Conservation (phyloP, 1,139 yeast species). For the Debaryomycetaceae sp. region DNA sequence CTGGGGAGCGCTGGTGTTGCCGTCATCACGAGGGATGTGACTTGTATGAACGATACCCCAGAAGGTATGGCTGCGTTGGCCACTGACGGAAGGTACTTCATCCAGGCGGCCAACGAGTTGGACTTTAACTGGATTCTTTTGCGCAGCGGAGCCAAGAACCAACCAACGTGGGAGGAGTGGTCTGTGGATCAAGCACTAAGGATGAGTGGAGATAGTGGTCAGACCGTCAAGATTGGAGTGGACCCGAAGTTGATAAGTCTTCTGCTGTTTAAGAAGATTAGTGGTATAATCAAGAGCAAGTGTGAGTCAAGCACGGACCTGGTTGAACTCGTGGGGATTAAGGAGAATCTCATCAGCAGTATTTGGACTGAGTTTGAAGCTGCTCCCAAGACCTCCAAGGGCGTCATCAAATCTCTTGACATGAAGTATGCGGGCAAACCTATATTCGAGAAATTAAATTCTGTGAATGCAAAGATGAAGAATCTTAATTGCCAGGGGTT, state of each 20-base stretch:
- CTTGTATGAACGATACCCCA: constrained; percentile 54
- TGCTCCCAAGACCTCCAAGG: constrained; percentile 44
- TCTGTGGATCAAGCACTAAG: constrained; percentile 61
- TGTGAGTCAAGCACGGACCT: constrained; percentile 32
- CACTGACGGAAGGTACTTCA: constrained; percentile 93
- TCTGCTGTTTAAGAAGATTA: constrained; percentile 29
- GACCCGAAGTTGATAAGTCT: constrained; percentile 67
- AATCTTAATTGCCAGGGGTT: constrained; percentile 42
- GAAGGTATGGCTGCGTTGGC: constrained; percentile 75
- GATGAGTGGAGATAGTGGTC: constrained; percentile 39
- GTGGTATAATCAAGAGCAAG: constrained; percentile 18
- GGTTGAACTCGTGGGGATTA: constrained; percentile 60
- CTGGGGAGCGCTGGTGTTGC: constrained; percentile 97
- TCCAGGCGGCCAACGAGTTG: constrained; percentile 84
- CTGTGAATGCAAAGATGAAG: constrained; percentile 41
- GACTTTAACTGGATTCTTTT: constrained; percentile 86
- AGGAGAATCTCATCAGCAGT: constrained; percentile 66
- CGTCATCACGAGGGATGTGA: constrained; percentile 68
- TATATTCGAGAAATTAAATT: constrained; percentile 40
- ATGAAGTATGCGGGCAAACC: constrained; percentile 47
- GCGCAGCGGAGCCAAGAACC: constrained; percentile 72
- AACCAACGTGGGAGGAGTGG: constrained; percentile 90
- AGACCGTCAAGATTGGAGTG: constrained; percentile 40
- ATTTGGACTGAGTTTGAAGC: constrained; percentile 65
- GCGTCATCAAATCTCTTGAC: constrained; percentile 44